Base-by-base conservation (phyloP, 139 green algal species). In the Coelastrella sp. region DNA sequence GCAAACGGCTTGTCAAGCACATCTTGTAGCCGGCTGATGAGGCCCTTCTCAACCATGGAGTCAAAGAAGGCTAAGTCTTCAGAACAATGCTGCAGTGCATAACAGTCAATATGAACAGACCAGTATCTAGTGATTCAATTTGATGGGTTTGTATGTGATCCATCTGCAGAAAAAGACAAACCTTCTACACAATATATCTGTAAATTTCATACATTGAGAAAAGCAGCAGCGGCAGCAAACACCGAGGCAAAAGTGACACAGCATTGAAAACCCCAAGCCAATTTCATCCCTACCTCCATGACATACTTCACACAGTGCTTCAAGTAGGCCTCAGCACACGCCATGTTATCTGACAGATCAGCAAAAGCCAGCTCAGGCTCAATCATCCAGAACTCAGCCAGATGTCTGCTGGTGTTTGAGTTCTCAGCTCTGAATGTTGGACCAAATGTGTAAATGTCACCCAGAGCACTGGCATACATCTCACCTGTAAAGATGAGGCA, bases 331-430 rank as follows among this genome's bases (percentile, higher is more conserved):
- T 95, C 94, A 3, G 93, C 93, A 67, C 94, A 96, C n/a, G 83
- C 66, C 50, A 94, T 89, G 83, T 91, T 77, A 37, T 89, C 87
- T 6, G 74, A 79, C 41, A 97, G 81, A 81, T 94, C 90, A 32
- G 90, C 90, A 78, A 97, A 97, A 4, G 94, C 93, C 48, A 97
- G 89, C 89, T 97, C 94, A 15, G 94, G 94, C 88, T 97, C 94
- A 43, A 97, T 91, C 94, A 97, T 97, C 94, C 94, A 97, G 80
- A 97, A 97, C 91, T 97, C 94, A 4, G 94, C 94, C 34, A 97
- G 87, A 90, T 97, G 94, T 23, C 94, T 85, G 9, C 88, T 87
- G 17, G 91, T 94, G 89, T 94, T 92, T 62, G 79, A 90, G 79
- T 93, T 93, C 57, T 94, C 91, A 32, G 91, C 90, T 23, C 90